phyloP scores from a whole-genome alignment of 345 rosid genomes.

The Arabidopsis suecica region DNA sequence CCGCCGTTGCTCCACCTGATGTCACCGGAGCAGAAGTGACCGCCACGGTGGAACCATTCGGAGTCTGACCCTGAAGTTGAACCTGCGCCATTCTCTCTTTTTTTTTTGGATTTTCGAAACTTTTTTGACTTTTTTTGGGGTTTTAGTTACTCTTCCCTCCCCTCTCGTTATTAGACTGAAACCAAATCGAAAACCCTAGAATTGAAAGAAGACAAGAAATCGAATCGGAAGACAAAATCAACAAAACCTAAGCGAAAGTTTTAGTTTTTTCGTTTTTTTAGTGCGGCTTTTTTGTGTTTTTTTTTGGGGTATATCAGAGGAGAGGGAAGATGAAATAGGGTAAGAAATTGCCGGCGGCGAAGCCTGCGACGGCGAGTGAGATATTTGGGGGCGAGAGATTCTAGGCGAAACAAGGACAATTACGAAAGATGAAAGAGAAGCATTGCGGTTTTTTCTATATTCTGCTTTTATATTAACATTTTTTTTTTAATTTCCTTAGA shows the following conservation, averaged over 20 bases:
- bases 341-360: slow-evolving; percentile 57
- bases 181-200: slow-evolving; percentile 46
- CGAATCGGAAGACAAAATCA: slow-evolving; percentile 17
- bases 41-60: slow-evolving; percentile 35
- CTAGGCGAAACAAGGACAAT: slow-evolving; percentile 6
- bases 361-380: slow-evolving; percentile 58
- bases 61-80: slow-evolving; percentile 56
- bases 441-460: not conserved
- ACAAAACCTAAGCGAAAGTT: slow-evolving; percentile 5
- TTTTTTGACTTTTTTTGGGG: slow-evolving; percentile 34
- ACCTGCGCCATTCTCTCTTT: slow-evolving; percentile 62
- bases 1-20: slow-evolving; percentile 27
- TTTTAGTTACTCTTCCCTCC: slow-evolving; percentile 69
- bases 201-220: slow-evolving; percentile 26
- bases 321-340: slow-evolving; percentile 57
- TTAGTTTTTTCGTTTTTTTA: slow-evolving; percentile 25
- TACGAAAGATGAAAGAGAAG: slow-evolving; percentile 24
- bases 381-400: slow-evolving; percentile 32
- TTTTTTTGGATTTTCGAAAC: slow-evolving; percentile 28
- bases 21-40: slow-evolving; percentile 18
- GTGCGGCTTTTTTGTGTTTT: slow-evolving; percentile 29
- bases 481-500: not conserved
- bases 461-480: slow-evolving; percentile 27
- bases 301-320: slow-evolving; percentile 45
- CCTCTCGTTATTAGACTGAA: slow-evolving; percentile 65